Conservation (phyloP, 164 flowering plant genomes). For the Liriodendron chinense region DNA sequence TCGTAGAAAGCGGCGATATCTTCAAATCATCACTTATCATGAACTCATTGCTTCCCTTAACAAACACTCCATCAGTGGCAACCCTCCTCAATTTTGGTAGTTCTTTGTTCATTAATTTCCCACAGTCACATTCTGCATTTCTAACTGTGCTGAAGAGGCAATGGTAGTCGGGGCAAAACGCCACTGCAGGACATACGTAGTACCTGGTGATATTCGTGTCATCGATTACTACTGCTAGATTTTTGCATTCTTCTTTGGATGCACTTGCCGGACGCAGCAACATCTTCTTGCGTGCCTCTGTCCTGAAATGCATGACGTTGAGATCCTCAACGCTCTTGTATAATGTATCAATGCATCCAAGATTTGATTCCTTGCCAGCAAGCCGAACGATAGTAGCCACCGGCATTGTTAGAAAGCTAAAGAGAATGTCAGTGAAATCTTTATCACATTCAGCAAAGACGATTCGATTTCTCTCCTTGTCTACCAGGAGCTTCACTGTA, state of each 20-base stretch:
- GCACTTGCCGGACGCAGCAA: background rate
- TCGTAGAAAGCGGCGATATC: background rate
- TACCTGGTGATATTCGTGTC: background rate
- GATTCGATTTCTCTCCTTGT: constrained; percentile 10
- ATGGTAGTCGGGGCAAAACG: background rate
- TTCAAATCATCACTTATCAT: constrained; percentile 16
- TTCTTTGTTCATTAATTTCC: background rate
- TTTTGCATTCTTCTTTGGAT: background rate
- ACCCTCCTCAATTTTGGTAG: background rate
- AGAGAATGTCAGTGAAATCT: constrained; percentile 16
- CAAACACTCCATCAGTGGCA: background rate
- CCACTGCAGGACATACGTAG: background rate
- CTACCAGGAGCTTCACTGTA: constrained; percentile 15
- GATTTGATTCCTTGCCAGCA: background rate
- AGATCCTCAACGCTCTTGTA: constrained; percentile 12
- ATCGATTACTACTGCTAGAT: background rate
- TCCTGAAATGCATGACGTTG: background rate
- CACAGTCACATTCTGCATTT: background rate
- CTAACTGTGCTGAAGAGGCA: background rate
- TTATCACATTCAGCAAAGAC: constrained; percentile 6
- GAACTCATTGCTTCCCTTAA: background rate
- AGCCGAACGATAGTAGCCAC: constrained; percentile 1
- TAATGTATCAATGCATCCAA: constrained; percentile 3
- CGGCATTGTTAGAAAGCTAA: constrained; percentile 14
- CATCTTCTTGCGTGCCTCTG: constrained; percentile 4